Evolutionary conservation across 1,284 basidiomycete genomes (phyloP).

Genomic region (Sanguinoderma infundibulare): DNA sequence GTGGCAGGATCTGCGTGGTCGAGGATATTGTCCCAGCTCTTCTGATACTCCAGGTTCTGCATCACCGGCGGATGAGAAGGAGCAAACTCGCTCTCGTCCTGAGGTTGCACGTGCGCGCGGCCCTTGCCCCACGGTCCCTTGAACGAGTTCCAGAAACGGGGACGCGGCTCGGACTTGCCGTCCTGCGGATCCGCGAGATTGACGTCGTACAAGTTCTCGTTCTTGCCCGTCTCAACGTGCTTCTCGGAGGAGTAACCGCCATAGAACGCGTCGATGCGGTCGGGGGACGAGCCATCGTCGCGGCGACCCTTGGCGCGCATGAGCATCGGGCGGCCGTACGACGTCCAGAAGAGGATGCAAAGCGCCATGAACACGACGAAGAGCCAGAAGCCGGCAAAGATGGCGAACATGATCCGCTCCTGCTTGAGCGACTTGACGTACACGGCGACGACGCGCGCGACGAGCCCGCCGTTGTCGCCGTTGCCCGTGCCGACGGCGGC

Average conservation of each 20-base stretch:
- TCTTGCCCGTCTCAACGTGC: constrained; percentile 2
- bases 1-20: constrained; percentile 35
- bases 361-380: constrained; percentile 78
- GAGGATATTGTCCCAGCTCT: constrained; percentile 57
- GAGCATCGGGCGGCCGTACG: constrained; percentile 53
- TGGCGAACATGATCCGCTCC: constrained; percentile 81
- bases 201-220: neutral
- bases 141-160: constrained; percentile 42
- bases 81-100: constrained; percentile 3
- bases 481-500: constrained; percentile 76
- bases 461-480: constrained; percentile 62
- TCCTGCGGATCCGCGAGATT: constrained; percentile 9
- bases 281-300: constrained; percentile 49
- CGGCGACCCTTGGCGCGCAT: constrained; percentile 50
- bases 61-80: constrained; percentile 35
- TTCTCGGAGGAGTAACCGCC: neutral
- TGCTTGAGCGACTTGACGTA: constrained; percentile 78
- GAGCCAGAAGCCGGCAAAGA: constrained; percentile 83
- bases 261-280: neutral
- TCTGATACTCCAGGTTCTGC: constrained; percentile 41
- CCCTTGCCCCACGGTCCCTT: constrained; percentile 29
- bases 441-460: constrained; percentile 73
- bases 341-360: constrained; percentile 67
- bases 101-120: neutral
- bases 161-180: constrained; percentile 30